Evolutionary conservation across 1,139 yeast species (phyloP).

Genomic region (Torulaspora globosa): DNA sequence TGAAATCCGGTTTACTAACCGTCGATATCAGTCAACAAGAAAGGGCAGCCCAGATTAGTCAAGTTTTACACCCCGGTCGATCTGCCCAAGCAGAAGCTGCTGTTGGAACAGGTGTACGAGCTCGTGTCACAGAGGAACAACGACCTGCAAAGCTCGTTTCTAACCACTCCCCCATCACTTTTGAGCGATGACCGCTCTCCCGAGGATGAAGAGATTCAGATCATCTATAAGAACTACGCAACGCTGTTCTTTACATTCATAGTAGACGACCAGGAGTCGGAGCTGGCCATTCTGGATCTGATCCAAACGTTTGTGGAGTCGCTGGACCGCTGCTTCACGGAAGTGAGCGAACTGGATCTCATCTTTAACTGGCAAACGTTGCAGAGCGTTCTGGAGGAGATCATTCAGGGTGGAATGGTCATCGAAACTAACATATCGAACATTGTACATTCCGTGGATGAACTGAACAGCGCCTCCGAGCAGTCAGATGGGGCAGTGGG

Average conservation of each 20-base stretch:
- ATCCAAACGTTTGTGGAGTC: constrained; percentile 97
- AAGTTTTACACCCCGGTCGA: constrained; percentile 87
- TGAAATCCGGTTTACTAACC: constrained; percentile 7
- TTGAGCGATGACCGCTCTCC: constrained; percentile 66
- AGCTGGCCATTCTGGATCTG: constrained; percentile 85
- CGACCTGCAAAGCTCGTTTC: constrained; percentile 34
- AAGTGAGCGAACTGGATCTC: constrained; percentile 91
- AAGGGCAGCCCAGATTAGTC: constrained; percentile 86
- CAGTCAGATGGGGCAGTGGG: constrained; percentile 25
- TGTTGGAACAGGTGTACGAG: constrained; percentile 36
- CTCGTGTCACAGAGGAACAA: constrained; percentile 32
- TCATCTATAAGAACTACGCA: constrained; percentile 91
- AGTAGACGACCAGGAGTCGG: constrained; percentile 94
- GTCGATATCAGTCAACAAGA: constrained; percentile 62
- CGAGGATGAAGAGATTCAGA: constrained; percentile 74
- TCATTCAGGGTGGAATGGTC: constrained; percentile 98
- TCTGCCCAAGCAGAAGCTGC: constrained; percentile 32
- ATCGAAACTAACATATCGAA: constrained; percentile 82
- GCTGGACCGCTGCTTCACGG: constrained; percentile 83
- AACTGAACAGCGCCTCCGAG: constrained; percentile 34
- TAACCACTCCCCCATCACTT: constrained; percentile 44
- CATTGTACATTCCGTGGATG: constrained; percentile 71
- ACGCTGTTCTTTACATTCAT: constrained; percentile 91
- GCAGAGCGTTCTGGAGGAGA: constrained; percentile 86
- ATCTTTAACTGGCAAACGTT: constrained; percentile 97